These are phyloP conservation scores for Talaromyces pinophilus DNA, from an alignment of 2,329 filamentous ascomycete genomes.

Conservation along the genomic window DNA sequence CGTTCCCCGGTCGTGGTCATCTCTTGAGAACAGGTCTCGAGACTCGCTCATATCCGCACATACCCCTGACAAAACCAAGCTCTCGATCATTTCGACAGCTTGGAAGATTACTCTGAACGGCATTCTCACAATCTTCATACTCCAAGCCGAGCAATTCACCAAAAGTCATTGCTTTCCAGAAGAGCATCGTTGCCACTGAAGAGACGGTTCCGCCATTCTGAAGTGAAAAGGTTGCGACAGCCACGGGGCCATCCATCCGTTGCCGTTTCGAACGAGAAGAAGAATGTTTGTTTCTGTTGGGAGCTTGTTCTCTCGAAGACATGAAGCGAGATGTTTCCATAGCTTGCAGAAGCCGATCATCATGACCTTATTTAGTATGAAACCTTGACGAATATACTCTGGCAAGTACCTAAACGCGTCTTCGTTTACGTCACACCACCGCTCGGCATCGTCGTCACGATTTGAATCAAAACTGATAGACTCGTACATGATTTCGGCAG, in stretches of 20 bases:
- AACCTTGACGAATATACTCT: background rate
- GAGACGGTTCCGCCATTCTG: background rate
- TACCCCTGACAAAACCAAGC: background rate
- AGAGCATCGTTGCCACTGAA: background rate
- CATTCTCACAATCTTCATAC: background rate
- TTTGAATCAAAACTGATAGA: background rate
- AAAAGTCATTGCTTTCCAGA: background rate
- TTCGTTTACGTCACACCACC: background rate
- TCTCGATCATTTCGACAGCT: background rate
- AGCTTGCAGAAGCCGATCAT: background rate
- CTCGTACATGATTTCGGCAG: too few relatives aligned
- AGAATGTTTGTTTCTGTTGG: background rate
- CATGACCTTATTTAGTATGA: background rate
- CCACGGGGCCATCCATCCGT: background rate
- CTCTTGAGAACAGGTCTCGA: background rate
- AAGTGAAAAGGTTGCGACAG: background rate
- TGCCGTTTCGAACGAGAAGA: background rate
- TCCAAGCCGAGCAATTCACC: background rate
- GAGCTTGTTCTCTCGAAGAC: background rate
- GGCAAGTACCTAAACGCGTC: background rate
- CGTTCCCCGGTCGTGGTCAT: background rate
- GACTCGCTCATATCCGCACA: background rate
- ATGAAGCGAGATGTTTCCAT: background rate
- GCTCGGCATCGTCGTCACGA: background rate
- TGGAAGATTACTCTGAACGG: background rate